Percentiles rank a stretch among this genome's conserved stretches.
phyloP scores from a whole-genome alignment of 495 filamentous ascomycete genomes.

The Xylaria intraflava region DNA sequence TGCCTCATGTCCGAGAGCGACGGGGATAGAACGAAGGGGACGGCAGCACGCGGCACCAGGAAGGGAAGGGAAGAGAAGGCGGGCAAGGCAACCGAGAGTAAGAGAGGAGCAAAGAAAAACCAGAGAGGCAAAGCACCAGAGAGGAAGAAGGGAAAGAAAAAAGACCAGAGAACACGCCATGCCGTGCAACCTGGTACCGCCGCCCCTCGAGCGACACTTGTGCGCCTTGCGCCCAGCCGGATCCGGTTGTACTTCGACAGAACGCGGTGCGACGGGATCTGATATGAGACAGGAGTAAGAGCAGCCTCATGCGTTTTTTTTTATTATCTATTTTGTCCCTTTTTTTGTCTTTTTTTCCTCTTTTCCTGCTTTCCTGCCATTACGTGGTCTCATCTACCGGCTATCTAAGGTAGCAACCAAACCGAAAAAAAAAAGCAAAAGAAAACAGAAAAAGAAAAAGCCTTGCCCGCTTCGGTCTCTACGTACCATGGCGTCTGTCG shows the following conservation, averaged over 20 bases:
- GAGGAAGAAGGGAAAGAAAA: neutral
- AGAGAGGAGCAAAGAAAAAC: neutral
- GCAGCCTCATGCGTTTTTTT: neutral
- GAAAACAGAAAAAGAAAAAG: too few species aligned
- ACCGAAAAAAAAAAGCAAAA: too few species aligned
- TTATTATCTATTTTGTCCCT: neutral
- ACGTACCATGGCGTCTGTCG: neutral
- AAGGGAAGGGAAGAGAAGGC: neutral
- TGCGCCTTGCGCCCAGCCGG: constrained; percentile 26
- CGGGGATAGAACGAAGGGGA: too few species aligned
- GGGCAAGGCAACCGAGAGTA: neutral
- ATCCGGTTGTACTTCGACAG: constrained; percentile 21
- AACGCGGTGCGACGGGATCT: constrained; percentile 19
- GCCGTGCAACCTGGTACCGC: constrained; percentile 14
- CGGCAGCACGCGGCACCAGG: too few species aligned
- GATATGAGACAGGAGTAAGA: neutral
- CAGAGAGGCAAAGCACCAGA: neutral
- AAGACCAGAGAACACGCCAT: constrained; percentile 15
- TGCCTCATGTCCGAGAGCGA: too few species aligned
- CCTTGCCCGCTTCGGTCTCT: too few species aligned
- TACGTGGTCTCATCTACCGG: too few species aligned
- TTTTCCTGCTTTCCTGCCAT: too few species aligned
- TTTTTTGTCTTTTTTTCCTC: too few species aligned
- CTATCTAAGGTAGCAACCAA: too few species aligned
- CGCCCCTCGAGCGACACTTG: constrained; percentile 26